A percentile compares a stretch with the other conserved stretches of the same genome.
Conservation (phyloP, 805 yeast genomes). For the Lipomyces anomalus region DNA sequence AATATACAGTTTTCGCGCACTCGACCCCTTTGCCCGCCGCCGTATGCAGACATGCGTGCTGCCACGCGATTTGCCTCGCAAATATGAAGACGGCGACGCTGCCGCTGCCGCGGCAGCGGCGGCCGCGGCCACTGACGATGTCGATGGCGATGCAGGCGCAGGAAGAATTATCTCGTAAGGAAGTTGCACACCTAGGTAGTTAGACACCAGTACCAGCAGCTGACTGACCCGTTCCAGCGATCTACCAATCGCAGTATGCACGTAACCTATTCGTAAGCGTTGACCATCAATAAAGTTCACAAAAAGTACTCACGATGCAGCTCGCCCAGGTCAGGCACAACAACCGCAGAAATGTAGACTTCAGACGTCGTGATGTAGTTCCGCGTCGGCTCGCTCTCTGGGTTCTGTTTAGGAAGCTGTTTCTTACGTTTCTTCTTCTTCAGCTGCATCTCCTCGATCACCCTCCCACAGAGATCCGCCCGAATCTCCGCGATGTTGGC, state of each 20-base stretch:
- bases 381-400: background rate
- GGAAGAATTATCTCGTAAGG: slow-evolving; percentile 13
- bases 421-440: background rate
- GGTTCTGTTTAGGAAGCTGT: background rate
- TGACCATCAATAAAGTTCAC: no score
- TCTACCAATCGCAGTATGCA: background rate
- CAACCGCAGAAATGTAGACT: background rate
- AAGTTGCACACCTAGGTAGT: slow-evolving; percentile 10
- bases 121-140: background rate
- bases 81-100: background rate
- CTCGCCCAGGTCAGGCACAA: background rate
- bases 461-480: background rate
- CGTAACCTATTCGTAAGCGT: no score
- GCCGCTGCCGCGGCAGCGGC: background rate
- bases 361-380: background rate
- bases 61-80: background rate
- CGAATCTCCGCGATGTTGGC: background rate
- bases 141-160: slow-evolving; percentile 4
- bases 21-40: background rate
- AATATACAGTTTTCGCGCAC: slow-evolving; percentile 3
- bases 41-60: background rate
- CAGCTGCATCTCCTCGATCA: background rate
- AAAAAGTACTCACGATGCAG: no score
- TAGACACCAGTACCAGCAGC: slow-evolving; percentile 5
- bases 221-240: slow-evolving; percentile 5